Evolutionary conservation across 2,329 filamentous ascomycete genomes (phyloP).

Genomic region (Claviceps cyperi): DNA sequence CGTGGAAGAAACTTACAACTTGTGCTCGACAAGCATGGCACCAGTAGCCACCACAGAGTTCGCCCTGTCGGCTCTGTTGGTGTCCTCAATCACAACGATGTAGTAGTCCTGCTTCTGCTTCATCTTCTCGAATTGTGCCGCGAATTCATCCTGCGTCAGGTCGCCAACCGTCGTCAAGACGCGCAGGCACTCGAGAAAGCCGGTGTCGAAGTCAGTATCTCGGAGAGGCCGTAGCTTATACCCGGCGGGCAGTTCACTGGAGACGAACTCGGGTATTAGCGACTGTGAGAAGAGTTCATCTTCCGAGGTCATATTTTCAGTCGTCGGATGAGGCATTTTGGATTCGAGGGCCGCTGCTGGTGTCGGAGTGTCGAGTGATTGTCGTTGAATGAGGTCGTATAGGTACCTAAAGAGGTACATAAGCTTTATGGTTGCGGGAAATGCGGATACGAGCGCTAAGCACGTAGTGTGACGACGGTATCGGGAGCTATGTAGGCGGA

Average conservation of each 20-base stretch:
- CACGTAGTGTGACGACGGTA: not conserved
- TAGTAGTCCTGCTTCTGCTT: conserved; percentile 64
- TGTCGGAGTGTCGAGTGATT: too few relatives aligned
- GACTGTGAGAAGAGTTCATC: conserved; percentile 60
- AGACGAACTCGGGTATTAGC: conserved; percentile 65
- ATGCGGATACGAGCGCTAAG: not conserved
- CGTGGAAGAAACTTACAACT: conserved; percentile 51
- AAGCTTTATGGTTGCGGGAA: not conserved
- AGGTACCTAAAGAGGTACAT: too few relatives aligned
- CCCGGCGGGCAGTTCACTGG: conserved; percentile 57
- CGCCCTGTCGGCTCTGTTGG: conserved; percentile 32
- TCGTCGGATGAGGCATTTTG: conserved; percentile 3
- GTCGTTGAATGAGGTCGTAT: not conserved
- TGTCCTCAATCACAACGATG: conserved; percentile 72
- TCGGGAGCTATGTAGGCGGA: too few relatives aligned
- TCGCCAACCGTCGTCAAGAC: conserved; percentile 91
- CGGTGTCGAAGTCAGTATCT: conserved; percentile 60
- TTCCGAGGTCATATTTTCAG: conserved; percentile 7
- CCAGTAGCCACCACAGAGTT: conserved; percentile 75
- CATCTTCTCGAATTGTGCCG: conserved; percentile 73
- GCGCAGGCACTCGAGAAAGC: conserved; percentile 81
- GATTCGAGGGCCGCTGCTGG: not conserved
- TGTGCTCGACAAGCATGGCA: conserved; percentile 80
- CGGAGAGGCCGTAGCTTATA: conserved; percentile 74
- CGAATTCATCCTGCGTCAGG: conserved; percentile 59